Base-by-base conservation (phyloP, 2,329 filamentous ascomycete genomes). In the Dactylellina sp. region DNA sequence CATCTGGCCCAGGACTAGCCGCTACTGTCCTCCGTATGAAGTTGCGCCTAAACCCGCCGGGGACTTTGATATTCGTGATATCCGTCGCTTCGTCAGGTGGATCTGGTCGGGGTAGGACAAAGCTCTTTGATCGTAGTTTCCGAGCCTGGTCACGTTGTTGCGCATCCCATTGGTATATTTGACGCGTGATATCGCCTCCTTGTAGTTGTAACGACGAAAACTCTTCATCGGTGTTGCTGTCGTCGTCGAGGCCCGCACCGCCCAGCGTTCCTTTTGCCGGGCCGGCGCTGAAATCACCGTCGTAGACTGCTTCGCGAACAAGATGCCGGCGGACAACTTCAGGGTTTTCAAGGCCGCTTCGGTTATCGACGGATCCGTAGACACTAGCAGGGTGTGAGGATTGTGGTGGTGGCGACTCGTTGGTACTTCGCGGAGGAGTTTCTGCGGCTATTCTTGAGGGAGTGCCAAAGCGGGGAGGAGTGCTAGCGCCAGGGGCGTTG, bases 151-250 rank as follows among this genome's bases (percentile, higher is more conserved):
- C 77, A 18, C 57, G 66, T 20, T 75, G 91, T 80, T 96, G 91
- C 81, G 98, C 93, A 4, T 93, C 92, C 92, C 96, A 99, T 78
- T 92, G 90, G 84, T 99, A 99, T 78, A 99, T 96, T 62, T 94
- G 92, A 74, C 95, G 86, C 22, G 94, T 97, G 66, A 97, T 90
- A 80, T 99, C 95, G 76, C 95, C 95, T 72, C 95, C 95, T 80
- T 98, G 96, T 50, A 99, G 84, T 80, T 89, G 89, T 80, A 99
- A 82, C 82, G 95, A 98, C 28, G 93, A 97, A 80, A 99, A 99
- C 79, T 96, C 92, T 3, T 74, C 70, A 18, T 74, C 70, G 7
- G 76, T 76, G 57, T 77, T 77, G 40, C 72, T 53, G 71, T 95
- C 91, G 4, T 89, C 88, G 75, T 88, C 86, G 14, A 82, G 77